A percentile compares a stretch with the other conserved stretches of the same genome.
phyloP scores from a whole-genome alignment of 768 basidiomycete genomes.

The Cyclocybe cylindracea region DNA sequence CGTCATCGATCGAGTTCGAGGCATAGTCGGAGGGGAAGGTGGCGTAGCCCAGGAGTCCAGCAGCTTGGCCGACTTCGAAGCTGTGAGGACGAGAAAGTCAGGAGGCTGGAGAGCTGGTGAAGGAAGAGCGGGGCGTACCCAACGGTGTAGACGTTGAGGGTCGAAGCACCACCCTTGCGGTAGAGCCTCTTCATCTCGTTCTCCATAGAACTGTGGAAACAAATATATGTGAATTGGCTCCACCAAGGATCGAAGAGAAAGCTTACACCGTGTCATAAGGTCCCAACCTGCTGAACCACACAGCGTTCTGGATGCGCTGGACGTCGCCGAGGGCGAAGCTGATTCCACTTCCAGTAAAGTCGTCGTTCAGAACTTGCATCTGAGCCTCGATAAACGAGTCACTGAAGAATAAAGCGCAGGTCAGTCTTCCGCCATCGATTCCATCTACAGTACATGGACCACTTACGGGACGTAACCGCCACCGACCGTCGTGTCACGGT shows the following conservation, averaged over 20 bases:
- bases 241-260: constrained; percentile 1
- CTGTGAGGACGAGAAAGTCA: constrained; percentile 31
- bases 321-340: constrained; percentile 33
- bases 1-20: constrained; percentile 35
- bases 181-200: constrained; percentile 35
- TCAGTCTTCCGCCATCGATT: too few species aligned
- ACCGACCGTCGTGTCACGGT: too few species aligned
- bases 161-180: constrained; percentile 35
- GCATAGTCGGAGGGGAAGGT: constrained; percentile 40
- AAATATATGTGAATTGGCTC: constrained; percentile 16
- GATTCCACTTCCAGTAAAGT: constrained; percentile 34
- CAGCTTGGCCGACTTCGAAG: constrained; percentile 28
- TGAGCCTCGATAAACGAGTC: constrained; percentile 23
- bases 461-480: too few species aligned
- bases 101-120: constrained; percentile 20
- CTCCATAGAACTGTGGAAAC: too few species aligned
- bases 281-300: constrained; percentile 1
- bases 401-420: too few species aligned
- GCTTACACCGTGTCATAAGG: background rate
- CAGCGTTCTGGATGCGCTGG: constrained; percentile 8
- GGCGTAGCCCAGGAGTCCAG: constrained; percentile 30
- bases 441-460: too few species aligned
- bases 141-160: constrained; percentile 3
- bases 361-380: constrained; percentile 38
- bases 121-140: background rate